These are phyloP conservation scores for Monosporascus sp. DNA, from an alignment of 2,329 filamentous ascomycete genomes.

Conservation along the genomic window DNA sequence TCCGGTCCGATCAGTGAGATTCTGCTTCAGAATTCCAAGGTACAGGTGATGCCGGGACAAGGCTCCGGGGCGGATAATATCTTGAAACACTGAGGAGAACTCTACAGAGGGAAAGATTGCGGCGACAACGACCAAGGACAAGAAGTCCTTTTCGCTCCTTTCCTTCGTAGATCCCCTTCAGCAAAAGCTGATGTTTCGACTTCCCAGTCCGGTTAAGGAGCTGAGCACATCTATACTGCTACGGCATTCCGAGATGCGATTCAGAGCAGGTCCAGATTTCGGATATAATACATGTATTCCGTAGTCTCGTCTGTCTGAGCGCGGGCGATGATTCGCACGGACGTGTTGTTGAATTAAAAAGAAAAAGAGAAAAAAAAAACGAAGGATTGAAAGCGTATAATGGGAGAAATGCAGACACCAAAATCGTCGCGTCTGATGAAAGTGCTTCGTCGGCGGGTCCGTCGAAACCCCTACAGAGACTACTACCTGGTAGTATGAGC, in stretches of 20 bases:
- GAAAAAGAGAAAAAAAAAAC: neutral
- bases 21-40: slow-evolving; percentile 10
- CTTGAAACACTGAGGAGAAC: slow-evolving; percentile 7
- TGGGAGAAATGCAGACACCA: too few species aligned
- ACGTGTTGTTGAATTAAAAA: neutral
- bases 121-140: neutral
- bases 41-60: slow-evolving; percentile 3
- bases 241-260: slow-evolving; percentile 49
- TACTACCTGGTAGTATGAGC: too few species aligned
- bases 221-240: slow-evolving; percentile 51
- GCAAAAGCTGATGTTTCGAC: neutral
- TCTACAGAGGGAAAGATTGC: slow-evolving; percentile 6
- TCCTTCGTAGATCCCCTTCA: slow-evolving; percentile 3
- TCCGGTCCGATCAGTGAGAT: slow-evolving; percentile 7
- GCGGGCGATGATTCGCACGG: too few species aligned
- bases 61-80: neutral
- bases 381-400: too few species aligned
- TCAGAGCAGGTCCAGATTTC: neutral
- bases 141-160: slow-evolving; percentile 6
- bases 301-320: too few species aligned
- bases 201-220: slow-evolving; percentile 57
- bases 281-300: neutral
- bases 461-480: too few species aligned
- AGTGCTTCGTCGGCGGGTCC: too few species aligned
- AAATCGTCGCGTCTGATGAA: too few species aligned